Conservation (phyloP, 140 eudicot genomes). For the Erigeron philadelphicus region DNA sequence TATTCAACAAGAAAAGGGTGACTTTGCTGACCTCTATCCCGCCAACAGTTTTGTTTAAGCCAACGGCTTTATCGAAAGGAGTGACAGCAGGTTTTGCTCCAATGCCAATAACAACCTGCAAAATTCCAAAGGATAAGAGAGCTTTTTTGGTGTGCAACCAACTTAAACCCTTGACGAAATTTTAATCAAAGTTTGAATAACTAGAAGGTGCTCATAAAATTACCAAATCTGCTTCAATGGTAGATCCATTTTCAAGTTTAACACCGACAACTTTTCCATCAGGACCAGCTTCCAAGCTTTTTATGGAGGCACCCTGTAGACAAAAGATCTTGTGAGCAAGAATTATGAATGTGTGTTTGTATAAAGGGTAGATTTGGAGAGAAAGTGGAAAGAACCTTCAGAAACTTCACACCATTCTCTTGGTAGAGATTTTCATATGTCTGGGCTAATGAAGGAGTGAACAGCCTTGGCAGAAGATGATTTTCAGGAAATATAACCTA, state of each 20-base stretch:
- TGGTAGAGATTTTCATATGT: conserved; percentile 76
- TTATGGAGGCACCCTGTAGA: conserved; percentile 69
- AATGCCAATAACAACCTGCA: conserved; percentile 84
- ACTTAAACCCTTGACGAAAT: background rate
- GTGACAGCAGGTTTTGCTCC: conserved; percentile 92
- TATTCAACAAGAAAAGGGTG: background rate
- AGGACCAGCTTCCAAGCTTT: conserved; percentile 70
- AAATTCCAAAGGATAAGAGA: background rate
- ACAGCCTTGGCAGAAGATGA: conserved; percentile 71
- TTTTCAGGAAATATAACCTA: conserved; percentile 83
- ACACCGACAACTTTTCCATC: conserved; percentile 78
- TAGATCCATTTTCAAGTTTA: conserved; percentile 76
- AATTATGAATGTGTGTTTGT: conserved; percentile 2
- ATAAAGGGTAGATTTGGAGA: conserved; percentile 15
- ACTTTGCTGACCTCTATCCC: conserved; percentile 70
- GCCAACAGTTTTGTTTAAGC: conserved; percentile 60
- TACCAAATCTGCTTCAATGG: conserved; percentile 89
- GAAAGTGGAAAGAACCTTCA: conserved; percentile 47
- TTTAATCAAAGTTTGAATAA: background rate
- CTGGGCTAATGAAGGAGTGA: conserved; percentile 78
- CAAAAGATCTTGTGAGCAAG: conserved; percentile 17
- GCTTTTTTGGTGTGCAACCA: background rate
- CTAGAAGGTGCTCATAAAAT: conserved; percentile 3
- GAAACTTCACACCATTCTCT: conserved; percentile 73
- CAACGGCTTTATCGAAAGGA: conserved; percentile 61